Conservation (phyloP, 257 asterid species). For the Gentiana macrophylla region DNA sequence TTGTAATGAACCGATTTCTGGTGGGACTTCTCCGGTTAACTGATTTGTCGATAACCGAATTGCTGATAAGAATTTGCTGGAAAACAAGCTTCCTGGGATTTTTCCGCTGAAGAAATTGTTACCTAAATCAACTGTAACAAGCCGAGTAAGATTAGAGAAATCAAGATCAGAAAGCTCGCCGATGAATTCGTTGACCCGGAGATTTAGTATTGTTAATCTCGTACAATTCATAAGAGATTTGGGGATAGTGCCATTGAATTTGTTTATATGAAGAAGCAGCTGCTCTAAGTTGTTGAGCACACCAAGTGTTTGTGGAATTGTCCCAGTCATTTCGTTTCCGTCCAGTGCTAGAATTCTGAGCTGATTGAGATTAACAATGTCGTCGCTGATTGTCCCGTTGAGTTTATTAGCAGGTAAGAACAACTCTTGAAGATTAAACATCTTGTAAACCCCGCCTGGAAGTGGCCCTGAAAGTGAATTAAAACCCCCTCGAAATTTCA, state of each 20-base stretch:
- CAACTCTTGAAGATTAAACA: slow-evolving; percentile 44
- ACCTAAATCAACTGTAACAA: slow-evolving; percentile 65
- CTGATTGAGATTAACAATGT: slow-evolving; percentile 38
- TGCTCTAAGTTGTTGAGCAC: slow-evolving; percentile 46
- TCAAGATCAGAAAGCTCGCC: slow-evolving; percentile 67
- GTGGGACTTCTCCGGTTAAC: slow-evolving; percentile 53
- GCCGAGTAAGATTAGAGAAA: slow-evolving; percentile 58
- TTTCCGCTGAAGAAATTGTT: slow-evolving; percentile 53
- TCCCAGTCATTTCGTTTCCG: slow-evolving; percentile 52
- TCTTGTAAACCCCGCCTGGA: slow-evolving; percentile 48
- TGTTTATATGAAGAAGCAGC: slow-evolving; percentile 68
- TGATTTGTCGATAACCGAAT: slow-evolving; percentile 64
- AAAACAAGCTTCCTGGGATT: slow-evolving; percentile 59
- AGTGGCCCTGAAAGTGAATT: slow-evolving; percentile 45
- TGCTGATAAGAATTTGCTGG: slow-evolving; percentile 66
- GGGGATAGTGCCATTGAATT: slow-evolving; percentile 62
- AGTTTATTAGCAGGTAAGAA: slow-evolving; percentile 62
- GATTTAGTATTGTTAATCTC: slow-evolving; percentile 42
- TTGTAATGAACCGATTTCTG: slow-evolving; percentile 42
- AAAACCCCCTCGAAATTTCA: slow-evolving; percentile 59
- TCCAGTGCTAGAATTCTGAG: slow-evolving; percentile 51
- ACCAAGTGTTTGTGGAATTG: slow-evolving; percentile 62
- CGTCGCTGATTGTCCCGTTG: slow-evolving; percentile 40
- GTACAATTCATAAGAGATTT: slow-evolving; percentile 64
- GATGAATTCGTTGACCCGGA: slow-evolving; percentile 59